phyloP scores from a whole-genome alignment of 2,329 filamentous ascomycete genomes.

The Tolypocladium pustulatum region DNA sequence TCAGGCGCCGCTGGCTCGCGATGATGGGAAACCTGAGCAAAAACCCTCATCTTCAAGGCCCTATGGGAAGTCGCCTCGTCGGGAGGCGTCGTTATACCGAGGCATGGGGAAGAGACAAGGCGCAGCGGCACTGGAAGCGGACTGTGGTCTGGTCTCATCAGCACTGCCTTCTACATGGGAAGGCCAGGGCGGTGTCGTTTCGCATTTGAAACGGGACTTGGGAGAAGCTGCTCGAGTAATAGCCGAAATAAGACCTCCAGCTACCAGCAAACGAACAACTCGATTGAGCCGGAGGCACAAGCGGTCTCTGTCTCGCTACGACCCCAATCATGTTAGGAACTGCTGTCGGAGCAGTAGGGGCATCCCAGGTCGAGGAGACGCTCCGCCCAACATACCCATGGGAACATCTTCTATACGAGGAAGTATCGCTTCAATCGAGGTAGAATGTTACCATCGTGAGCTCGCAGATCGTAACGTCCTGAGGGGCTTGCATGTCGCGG shows the following conservation, averaged over 20 bases:
- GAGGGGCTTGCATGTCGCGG: conserved; percentile 42
- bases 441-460: conserved; percentile 23
- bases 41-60: background rate
- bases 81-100: background rate
- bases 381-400: conserved; percentile 22
- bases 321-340: conserved; percentile 12
- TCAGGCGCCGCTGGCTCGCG: background rate
- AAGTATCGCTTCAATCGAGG: conserved; percentile 9
- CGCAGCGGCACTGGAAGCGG: background rate
- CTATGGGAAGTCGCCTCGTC: background rate
- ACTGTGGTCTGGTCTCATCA: background rate
- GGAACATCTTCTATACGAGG: conserved; percentile 23
- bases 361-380: conserved; percentile 11
- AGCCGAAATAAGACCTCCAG: background rate
- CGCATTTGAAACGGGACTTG: background rate
- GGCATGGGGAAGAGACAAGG: background rate
- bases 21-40: background rate
- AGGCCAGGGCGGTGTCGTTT: background rate
- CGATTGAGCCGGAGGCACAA: background rate
- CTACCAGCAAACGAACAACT: background rate
- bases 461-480: conserved; percentile 42
- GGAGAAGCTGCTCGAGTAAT: background rate
- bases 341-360: conserved; percentile 17
- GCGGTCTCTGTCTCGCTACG: conserved; percentile 2
- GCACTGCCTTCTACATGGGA: background rate